Percentiles rank a stretch among this genome's conserved stretches.
These are phyloP conservation scores for Phaeotremella skinneri DNA, from an alignment of 768 basidiomycete species.

Conservation along the genomic window DNA sequence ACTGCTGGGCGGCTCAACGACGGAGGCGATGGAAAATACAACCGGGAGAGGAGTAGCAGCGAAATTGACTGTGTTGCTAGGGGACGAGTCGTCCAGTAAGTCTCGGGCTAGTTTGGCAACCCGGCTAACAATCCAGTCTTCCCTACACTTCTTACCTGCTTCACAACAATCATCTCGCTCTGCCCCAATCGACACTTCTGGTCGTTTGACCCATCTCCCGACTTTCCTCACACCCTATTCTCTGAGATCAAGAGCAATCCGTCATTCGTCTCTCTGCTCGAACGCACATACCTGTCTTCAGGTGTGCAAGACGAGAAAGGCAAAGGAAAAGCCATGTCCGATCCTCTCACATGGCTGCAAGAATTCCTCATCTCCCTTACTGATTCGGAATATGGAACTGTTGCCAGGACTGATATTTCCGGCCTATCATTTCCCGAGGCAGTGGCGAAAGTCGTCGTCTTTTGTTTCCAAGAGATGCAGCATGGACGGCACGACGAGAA, in stretches of 20 bases:
- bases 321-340: conserved; percentile 24
- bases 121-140: conserved; percentile 17
- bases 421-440: conserved; percentile 60
- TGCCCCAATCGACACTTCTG: conserved; percentile 66
- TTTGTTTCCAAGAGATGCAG: conserved; percentile 77
- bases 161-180: conserved; percentile 41
- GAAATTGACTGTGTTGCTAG: conserved; percentile 28
- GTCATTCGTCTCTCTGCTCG: conserved; percentile 42
- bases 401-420: neutral
- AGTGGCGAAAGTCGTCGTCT: conserved; percentile 69
- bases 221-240: conserved; percentile 74
- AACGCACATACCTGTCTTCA: conserved; percentile 9
- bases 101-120: conserved; percentile 8
- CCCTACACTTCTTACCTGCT: conserved; percentile 58
- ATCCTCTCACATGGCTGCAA: conserved; percentile 63
- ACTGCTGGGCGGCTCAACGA: conserved; percentile 15
- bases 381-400: conserved; percentile 7
- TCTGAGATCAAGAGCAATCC: conserved; percentile 78
- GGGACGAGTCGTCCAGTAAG: conserved; percentile 27
- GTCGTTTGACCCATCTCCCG: conserved; percentile 62
- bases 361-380: conserved; percentile 60
- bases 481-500: conserved; percentile 64
- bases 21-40: conserved; percentile 4
- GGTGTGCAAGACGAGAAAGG: conserved; percentile 12
- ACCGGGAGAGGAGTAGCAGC: conserved; percentile 6